phyloP scores from a whole-genome alignment of 1,139 yeast species.

The Pichia sp. region DNA sequence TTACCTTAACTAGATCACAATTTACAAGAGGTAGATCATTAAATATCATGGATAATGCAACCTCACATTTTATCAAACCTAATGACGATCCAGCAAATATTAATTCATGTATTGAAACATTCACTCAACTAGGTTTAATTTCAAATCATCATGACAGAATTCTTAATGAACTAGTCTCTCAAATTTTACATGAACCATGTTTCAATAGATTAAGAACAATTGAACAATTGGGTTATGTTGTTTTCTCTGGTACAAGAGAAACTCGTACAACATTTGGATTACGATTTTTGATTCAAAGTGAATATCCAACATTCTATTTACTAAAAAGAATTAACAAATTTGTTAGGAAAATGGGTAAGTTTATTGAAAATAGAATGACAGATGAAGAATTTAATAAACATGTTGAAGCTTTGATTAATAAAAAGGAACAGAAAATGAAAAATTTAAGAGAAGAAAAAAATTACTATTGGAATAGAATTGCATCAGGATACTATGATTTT shows the following conservation, averaged over 20 bases:
- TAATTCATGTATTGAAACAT: constrained; percentile 80
- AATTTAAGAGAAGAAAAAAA: constrained; percentile 71
- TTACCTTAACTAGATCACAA: constrained; percentile 31
- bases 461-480: constrained; percentile 61
- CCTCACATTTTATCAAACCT: constrained; percentile 44
- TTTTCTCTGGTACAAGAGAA: constrained; percentile 65
- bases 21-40: constrained; percentile 45
- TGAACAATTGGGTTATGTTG: constrained; percentile 89
- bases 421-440: constrained; percentile 65
- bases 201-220: constrained; percentile 85
- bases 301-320: constrained; percentile 65
- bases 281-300: constrained; percentile 81
- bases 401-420: constrained; percentile 59
- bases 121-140: constrained; percentile 58
- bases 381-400: constrained; percentile 63
- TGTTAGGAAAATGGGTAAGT: constrained; percentile 31
- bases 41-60: constrained; percentile 39
- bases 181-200: constrained; percentile 77
- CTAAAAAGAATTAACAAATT: constrained; percentile 73
- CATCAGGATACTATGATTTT: constrained; percentile 76
- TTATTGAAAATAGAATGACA: constrained; percentile 24
- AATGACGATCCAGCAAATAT: constrained; percentile 65
- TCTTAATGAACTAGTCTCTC: constrained; percentile 59
- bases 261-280: constrained; percentile 73
- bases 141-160: constrained; percentile 35